A percentile compares a stretch with the other conserved stretches of the same genome.
Evolutionary conservation across 139 green algal genomes (phyloP).

Genomic region (Coelastrella sp.): DNA sequence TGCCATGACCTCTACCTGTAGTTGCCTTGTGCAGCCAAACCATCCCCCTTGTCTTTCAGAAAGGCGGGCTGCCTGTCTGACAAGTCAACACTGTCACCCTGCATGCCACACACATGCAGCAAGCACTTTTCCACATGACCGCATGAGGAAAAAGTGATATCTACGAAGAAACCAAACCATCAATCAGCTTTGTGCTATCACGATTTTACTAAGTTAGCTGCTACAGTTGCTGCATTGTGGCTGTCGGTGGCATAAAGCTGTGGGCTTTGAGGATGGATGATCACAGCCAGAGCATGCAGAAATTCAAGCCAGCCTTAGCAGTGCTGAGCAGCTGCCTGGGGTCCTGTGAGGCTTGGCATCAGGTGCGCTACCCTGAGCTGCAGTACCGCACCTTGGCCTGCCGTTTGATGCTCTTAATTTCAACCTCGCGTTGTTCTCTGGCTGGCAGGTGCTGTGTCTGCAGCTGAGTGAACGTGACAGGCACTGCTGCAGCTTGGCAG

Average conservation of each 20-base stretch:
- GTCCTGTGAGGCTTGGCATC: too few relatives aligned
- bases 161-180: too few relatives aligned
- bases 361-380: background rate
- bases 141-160: too few relatives aligned
- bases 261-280: too few relatives aligned
- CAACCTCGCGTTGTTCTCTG: constrained; percentile 67
- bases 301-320: too few relatives aligned
- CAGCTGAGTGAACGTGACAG: constrained; percentile 73
- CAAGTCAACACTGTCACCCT: constrained; percentile 63
- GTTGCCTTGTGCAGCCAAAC: constrained; percentile 66
- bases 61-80: constrained; percentile 78
- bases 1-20: constrained; percentile 51
- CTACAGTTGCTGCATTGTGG: too few relatives aligned
- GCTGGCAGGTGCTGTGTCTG: constrained; percentile 70
- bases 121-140: background rate
- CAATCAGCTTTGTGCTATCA: too few relatives aligned
- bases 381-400: constrained; percentile 34
- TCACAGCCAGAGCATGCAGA: too few relatives aligned
- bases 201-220: too few relatives aligned
- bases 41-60: constrained; percentile 85
- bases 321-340: too few relatives aligned
- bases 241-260: too few relatives aligned
- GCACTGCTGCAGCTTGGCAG: background rate
- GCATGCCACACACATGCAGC: background rate
- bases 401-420: constrained; percentile 66